These are phyloP conservation scores for Penicillium robsamsonii DNA, from an alignment of 495 filamentous ascomycete species.

Conservation along the genomic window DNA sequence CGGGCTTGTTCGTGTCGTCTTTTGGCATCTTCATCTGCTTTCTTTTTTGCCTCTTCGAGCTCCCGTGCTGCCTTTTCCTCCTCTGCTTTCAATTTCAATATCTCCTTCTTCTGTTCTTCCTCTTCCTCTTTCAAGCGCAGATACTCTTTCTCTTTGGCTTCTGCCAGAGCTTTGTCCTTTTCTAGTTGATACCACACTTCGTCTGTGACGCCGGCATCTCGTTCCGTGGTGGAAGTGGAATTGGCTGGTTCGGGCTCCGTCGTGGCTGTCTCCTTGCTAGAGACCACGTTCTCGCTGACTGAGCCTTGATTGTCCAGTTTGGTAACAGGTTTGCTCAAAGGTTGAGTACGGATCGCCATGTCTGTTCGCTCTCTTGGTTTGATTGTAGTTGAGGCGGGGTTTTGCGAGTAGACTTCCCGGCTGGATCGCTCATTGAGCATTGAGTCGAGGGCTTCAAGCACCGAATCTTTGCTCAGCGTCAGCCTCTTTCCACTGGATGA, in stretches of 20 bases:
- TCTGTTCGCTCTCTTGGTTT: background rate
- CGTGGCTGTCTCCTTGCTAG: background rate
- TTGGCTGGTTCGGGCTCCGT: background rate
- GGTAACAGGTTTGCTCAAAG: background rate
- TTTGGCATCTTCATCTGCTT: constrained; percentile 25
- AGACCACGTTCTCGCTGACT: background rate
- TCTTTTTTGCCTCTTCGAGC: constrained; percentile 16
- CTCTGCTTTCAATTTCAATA: constrained; percentile 12
- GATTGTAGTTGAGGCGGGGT: background rate
- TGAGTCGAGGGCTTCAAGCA: constrained; percentile 36
- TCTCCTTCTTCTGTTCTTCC: constrained; percentile 5
- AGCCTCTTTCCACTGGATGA: constrained; percentile 20
- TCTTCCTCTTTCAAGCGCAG: constrained; percentile 1
- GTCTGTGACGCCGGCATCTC: constrained; percentile 60
- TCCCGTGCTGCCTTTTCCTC: constrained; percentile 14
- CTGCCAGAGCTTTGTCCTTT: constrained; percentile 39
- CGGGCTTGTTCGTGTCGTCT: constrained; percentile 36
- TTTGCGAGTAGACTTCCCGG: constrained; percentile 2
- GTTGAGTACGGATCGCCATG: constrained; percentile 3
- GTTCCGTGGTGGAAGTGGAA: constrained; percentile 15
- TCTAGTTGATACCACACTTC: constrained; percentile 60
- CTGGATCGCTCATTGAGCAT: constrained; percentile 45
- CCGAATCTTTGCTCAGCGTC: constrained; percentile 28
- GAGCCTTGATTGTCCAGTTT: background rate
- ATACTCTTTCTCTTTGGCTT: constrained; percentile 21